Evolutionary conservation across 495 filamentous ascomycete species (phyloP).

Genomic region (Penicillium chermesinum): DNA sequence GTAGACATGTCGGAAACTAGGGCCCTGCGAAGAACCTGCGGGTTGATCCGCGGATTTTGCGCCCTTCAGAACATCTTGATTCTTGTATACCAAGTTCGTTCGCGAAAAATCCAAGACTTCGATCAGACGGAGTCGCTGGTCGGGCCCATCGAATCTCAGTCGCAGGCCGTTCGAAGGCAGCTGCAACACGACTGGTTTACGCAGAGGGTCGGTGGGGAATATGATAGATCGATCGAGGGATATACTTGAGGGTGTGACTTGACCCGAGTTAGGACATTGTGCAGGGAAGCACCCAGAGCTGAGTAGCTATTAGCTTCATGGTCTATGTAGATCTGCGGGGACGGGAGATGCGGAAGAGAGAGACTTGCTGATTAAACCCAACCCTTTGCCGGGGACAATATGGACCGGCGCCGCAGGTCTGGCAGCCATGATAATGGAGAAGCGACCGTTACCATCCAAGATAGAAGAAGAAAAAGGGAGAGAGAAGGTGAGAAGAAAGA

Average conservation of each 20-base stretch:
- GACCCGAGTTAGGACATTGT: constrained; percentile 77
- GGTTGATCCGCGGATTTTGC: constrained; percentile 40
- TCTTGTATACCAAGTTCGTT: constrained; percentile 74
- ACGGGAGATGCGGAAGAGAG: background rate
- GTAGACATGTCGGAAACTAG: constrained; percentile 86
- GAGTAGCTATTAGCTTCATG: constrained; percentile 19
- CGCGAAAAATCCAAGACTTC: constrained; percentile 91
- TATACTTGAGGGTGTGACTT: constrained; percentile 79
- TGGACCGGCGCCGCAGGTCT: constrained; percentile 49
- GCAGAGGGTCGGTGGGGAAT: constrained; percentile 66
- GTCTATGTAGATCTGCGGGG: constrained; percentile 5
- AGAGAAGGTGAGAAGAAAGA: background rate
- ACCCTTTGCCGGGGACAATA: constrained; percentile 67
- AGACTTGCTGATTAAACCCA: constrained; percentile 71
- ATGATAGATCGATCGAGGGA: constrained; percentile 75
- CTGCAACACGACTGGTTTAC: constrained; percentile 62
- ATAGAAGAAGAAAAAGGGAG: background rate
- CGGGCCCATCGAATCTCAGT: constrained; percentile 86
- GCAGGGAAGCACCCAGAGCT: constrained; percentile 86
- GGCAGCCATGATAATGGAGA: constrained; percentile 25
- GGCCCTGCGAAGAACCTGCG: constrained; percentile 49
- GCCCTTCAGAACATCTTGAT: constrained; percentile 72
- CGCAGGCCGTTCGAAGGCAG: constrained; percentile 83
- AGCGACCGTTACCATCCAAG: background rate
- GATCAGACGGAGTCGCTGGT: constrained; percentile 85